These are phyloP conservation scores for Prorocentrum cordatum DNA, from an alignment of 169 alveolate genomes.

Conservation along the genomic window DNA sequence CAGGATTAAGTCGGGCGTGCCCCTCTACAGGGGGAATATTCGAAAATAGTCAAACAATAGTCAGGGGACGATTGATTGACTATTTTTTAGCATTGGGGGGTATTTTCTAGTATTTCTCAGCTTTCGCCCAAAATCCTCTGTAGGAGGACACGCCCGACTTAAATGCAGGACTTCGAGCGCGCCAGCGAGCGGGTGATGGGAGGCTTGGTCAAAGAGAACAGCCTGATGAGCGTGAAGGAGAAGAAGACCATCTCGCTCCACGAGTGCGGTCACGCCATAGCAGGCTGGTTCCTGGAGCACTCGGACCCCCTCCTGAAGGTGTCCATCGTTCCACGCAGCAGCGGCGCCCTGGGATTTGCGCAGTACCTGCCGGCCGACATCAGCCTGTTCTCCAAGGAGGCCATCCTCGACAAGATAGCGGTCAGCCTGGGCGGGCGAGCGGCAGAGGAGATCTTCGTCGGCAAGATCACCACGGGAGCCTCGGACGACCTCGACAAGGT, in stretches of 20 bases:
- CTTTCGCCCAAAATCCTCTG: too few species aligned
- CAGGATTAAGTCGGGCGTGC: too few species aligned
- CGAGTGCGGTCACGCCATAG: constrained; percentile 99
- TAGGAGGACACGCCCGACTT: too few species aligned
- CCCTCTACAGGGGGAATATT: too few species aligned
- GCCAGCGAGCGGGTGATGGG: too few species aligned
- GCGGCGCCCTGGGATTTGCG: constrained; percentile 96
- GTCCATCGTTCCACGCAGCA: constrained; percentile 91
- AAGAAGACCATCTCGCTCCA: constrained; percentile 92
- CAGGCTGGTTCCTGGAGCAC: constrained; percentile 88
- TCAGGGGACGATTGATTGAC: too few species aligned
- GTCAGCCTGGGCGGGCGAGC: constrained; percentile 96
- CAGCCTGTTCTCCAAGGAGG: constrained; percentile 83
- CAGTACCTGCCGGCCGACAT: constrained; percentile 91
- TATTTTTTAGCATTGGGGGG: too few species aligned
- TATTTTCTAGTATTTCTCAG: too few species aligned
- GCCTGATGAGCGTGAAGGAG: constrained; percentile 77
- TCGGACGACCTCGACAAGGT: too few species aligned
- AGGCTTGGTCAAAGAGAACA: not conserved
- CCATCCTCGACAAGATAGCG: constrained; percentile 89
- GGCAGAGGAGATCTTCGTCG: constrained; percentile 91
- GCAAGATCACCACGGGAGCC: constrained; percentile 87
- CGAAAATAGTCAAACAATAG: too few species aligned
- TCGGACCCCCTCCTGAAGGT: constrained; percentile 76
- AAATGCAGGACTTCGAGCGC: too few species aligned